These are phyloP conservation scores for Arthrobotrys pseudoclavata DNA, from an alignment of 2,329 filamentous ascomycete genomes.

Conservation along the genomic window DNA sequence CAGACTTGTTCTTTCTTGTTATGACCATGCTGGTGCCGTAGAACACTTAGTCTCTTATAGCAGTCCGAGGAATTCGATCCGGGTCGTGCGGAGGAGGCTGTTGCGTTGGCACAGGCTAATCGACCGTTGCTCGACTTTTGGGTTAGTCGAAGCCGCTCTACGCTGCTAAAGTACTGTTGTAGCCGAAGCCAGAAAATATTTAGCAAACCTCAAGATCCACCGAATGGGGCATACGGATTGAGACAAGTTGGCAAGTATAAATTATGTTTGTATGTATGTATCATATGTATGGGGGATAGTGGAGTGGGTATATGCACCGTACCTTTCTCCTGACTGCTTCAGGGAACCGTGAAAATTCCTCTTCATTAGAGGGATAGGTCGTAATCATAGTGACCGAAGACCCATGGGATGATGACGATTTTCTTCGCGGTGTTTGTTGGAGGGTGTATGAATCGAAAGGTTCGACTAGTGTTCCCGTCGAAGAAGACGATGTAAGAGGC, in stretches of 20 bases:
- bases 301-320: slow-evolving; percentile 63
- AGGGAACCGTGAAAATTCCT: slow-evolving; percentile 71
- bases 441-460: slow-evolving; percentile 52
- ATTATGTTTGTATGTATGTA: slow-evolving; percentile 51
- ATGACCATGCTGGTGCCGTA: slow-evolving; percentile 61
- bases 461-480: slow-evolving; percentile 57
- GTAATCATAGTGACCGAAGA: slow-evolving; percentile 60
- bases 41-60: slow-evolving; percentile 52
- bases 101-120: slow-evolving; percentile 45
- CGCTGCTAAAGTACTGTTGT: slow-evolving; percentile 77
- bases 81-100: slow-evolving; percentile 64
- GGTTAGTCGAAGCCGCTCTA: slow-evolving; percentile 78
- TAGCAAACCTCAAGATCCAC: slow-evolving; percentile 48
- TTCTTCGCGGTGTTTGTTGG: slow-evolving; percentile 47
- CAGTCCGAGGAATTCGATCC: slow-evolving; percentile 59
- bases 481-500: slow-evolving; percentile 58
- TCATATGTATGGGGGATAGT: background rate
- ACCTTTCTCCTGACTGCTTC: slow-evolving; percentile 73
- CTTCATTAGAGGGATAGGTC: slow-evolving; percentile 60
- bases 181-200: slow-evolving; percentile 52
- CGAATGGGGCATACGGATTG: slow-evolving; percentile 48
- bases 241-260: slow-evolving; percentile 47
- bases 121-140: slow-evolving; percentile 66
- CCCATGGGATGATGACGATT: slow-evolving; percentile 59
- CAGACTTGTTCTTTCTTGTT: slow-evolving; percentile 53